Evolutionary conservation across 2,329 filamentous ascomycete species (phyloP), one percentile per base, ranked within the genome.

Genomic region (Scleromitrula shiraiana): DNA sequence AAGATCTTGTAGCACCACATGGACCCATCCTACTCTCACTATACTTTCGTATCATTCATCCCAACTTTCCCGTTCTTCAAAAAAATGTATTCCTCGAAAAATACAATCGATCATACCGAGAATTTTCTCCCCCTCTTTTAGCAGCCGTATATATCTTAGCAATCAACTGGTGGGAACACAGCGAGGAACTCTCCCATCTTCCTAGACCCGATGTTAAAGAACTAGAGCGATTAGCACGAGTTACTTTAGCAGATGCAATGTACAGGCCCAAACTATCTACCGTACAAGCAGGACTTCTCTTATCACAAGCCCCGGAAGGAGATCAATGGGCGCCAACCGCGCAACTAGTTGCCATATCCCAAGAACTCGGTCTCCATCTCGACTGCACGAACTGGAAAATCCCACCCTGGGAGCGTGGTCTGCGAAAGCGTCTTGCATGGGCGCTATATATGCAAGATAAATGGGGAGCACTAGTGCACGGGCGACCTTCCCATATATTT

Each of bases 381-480:
- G 88, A 95, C 66, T 95, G 88, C 68, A 80, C 83, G 5, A 73
- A 74, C 44, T 95, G 90, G 90, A 87, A 87, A 53, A 91, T 95
- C 46, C 87, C 89, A 23, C 75, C 76, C 0, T 95, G 89, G 88
- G 89, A 95, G 65, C 84, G 85, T 57, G 85, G 88, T 0, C 66
- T 95, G 50, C 77, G 90, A 52, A 93, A 91, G 64, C 79, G 90
- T 41, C 76, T 95, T 35, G 88, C 88, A 1, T 95, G 90, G 89
- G 89, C 87, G 2, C 67, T 95, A 42, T 95, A 93, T 64, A 91
- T 94, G 83, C 88, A 95, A 67, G 90, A 96, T 67, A 94, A 87
- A 65, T 95, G 89, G 89, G 87, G 85, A 14, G 83, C 88, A 2
- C 72, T 95, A 17, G 82, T 93, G 20, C 86, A 94, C 60, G 88